Conservation (phyloP, 83 land plant species). For the Picea abies region DNA sequence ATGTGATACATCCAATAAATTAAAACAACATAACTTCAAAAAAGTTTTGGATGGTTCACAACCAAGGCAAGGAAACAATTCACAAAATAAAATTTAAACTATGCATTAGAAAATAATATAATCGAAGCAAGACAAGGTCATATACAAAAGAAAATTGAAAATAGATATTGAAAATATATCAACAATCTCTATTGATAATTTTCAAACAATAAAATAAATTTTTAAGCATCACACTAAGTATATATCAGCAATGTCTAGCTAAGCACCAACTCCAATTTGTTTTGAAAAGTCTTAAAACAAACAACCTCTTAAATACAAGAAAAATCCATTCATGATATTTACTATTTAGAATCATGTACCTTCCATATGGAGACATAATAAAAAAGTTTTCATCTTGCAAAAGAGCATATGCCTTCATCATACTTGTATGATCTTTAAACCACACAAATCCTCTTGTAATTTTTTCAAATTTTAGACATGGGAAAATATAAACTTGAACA, state of each 20-base stretch:
- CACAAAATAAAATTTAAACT: too few species aligned
- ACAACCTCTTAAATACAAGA: not conserved
- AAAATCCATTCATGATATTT: not conserved
- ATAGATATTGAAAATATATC: not conserved
- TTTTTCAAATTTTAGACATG: not conserved
- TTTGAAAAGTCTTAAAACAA: not conserved
- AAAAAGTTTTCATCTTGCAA: not conserved
- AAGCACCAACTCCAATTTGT: too few species aligned
- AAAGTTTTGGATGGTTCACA: too few species aligned
- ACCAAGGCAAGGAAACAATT: too few species aligned
- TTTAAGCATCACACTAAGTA: not conserved
- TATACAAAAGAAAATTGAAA: not conserved
- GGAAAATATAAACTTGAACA: not conserved
- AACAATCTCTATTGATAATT: not conserved
- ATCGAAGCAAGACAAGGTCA: not conserved
- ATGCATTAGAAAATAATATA: not conserved
- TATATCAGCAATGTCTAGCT: not conserved
- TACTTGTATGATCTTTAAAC: slow-evolving; percentile 10
- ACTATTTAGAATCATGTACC: not conserved
- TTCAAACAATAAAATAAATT: not conserved
- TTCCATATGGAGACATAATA: slow-evolving; percentile 7
- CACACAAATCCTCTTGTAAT: slow-evolving; percentile 4
- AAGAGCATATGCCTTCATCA: not conserved
- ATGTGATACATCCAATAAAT: too few species aligned
- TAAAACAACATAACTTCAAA: too few species aligned